Conservation (phyloP, 345 rosid species). For the Ceriops tagal region DNA sequence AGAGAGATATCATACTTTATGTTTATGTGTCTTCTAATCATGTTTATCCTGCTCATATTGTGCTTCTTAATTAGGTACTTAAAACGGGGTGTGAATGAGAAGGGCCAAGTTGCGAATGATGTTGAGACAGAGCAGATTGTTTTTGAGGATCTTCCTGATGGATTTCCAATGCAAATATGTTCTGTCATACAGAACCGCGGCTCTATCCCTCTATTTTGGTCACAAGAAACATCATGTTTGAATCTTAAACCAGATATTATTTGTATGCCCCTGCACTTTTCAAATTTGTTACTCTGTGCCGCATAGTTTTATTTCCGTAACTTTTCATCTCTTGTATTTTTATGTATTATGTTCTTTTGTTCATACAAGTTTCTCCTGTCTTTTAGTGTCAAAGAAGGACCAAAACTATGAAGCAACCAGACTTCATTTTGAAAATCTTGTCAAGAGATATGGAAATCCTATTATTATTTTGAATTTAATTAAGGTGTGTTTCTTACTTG, state of each 20-base stretch:
- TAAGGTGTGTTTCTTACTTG: constrained; percentile 50
- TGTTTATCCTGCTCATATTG: background rate
- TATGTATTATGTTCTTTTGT: constrained; percentile 5
- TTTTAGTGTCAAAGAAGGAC: constrained; percentile 82
- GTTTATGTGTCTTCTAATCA: background rate
- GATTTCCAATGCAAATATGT: constrained; percentile 68
- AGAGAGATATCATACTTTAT: no score
- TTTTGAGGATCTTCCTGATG: constrained; percentile 70
- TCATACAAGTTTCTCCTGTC: constrained; percentile 20
- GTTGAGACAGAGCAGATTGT: constrained; percentile 99
- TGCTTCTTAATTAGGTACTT: constrained; percentile 55
- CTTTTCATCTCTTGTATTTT: constrained; percentile 18
- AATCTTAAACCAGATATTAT: constrained; percentile 92
- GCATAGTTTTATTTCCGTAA: constrained; percentile 11
- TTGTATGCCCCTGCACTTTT: constrained; percentile 47
- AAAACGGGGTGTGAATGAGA: constrained; percentile 95
- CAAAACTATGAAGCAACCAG: constrained; percentile 84
- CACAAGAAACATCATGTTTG: constrained; percentile 97
- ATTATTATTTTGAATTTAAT: constrained; percentile 90
- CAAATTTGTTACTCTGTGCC: background rate
- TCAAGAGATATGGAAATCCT: constrained; percentile 86
- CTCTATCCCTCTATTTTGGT: constrained; percentile 97
- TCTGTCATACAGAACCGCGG: constrained; percentile 98
- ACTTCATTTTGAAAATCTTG: constrained; percentile 92
- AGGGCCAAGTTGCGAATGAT: constrained; percentile 96